These are phyloP conservation scores for Solioccasus polychromus DNA, from an alignment of 768 basidiomycete genomes.

Conservation along the genomic window DNA sequence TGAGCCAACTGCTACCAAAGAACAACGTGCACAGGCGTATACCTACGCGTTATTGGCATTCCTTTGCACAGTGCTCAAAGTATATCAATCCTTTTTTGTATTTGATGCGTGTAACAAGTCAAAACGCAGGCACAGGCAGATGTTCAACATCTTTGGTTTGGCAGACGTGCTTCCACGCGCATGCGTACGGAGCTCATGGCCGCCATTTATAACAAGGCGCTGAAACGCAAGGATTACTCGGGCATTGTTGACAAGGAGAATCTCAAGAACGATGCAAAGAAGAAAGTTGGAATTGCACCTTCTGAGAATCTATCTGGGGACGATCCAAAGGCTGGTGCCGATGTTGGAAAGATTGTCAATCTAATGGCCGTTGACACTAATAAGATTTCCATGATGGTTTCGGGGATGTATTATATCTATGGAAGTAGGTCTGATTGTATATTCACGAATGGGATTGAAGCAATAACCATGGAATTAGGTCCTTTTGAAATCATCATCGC, in stretches of 20 bases:
- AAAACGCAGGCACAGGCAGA: constrained; percentile 45
- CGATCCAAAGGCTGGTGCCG: constrained; percentile 73
- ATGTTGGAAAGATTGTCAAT: constrained; percentile 87
- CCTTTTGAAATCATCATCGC: constrained; percentile 80
- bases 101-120: not conserved
- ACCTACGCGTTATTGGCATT: constrained; percentile 79
- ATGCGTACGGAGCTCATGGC: constrained; percentile 81
- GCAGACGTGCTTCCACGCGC: constrained; percentile 70
- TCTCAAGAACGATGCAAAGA: constrained; percentile 21
- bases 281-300: constrained; percentile 13
- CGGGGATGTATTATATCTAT: constrained; percentile 64
- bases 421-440: constrained; percentile 42
- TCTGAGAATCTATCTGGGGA: constrained; percentile 31
- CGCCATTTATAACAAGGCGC: constrained; percentile 82
- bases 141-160: constrained; percentile 75
- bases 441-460: not conserved
- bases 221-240: constrained; percentile 80
- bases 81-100: not conserved
- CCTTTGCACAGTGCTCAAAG: constrained; percentile 42
- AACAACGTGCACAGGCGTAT: constrained; percentile 60
- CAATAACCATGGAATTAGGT: constrained; percentile 34
- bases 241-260: constrained; percentile 62
- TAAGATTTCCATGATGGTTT: constrained; percentile 50
- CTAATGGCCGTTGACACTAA: constrained; percentile 82
- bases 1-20: constrained; percentile 39